These are phyloP conservation scores for Macrocystidia cucumis DNA, from an alignment of 1,284 basidiomycete genomes.

Conservation along the genomic window DNA sequence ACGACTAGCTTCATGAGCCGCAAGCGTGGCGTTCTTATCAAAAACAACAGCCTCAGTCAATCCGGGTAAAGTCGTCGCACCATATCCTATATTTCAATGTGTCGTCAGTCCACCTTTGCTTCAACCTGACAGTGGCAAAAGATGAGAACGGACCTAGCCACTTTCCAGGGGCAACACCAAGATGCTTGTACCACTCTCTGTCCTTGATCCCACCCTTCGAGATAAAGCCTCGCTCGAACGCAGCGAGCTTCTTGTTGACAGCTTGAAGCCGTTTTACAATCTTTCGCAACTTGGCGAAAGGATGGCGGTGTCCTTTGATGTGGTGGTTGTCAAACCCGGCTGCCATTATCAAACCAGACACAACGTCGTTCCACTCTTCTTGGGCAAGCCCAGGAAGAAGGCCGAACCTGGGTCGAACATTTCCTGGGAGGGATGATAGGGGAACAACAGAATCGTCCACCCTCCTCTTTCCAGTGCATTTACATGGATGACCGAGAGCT, in stretches of 20 bases:
- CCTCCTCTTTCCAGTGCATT: not conserved
- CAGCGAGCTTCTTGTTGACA: constrained; percentile 66
- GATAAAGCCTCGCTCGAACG: constrained; percentile 85
- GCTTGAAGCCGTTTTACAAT: constrained; percentile 54
- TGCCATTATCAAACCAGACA: not conserved
- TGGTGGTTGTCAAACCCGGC: constrained; percentile 7
- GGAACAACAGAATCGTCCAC: too few relatives aligned
- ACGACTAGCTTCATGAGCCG: constrained; percentile 59
- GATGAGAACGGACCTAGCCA: constrained; percentile 60
- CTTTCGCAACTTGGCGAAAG: constrained; percentile 42
- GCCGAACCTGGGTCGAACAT: too few relatives aligned
- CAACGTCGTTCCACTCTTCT: not conserved
- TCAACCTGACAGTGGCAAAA: not conserved
- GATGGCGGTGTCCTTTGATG: constrained; percentile 14
- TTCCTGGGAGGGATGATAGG: too few relatives aligned
- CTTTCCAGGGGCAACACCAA: constrained; percentile 86
- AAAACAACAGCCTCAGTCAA: constrained; percentile 75
- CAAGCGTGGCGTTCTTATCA: constrained; percentile 56
- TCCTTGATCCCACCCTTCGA: constrained; percentile 68
- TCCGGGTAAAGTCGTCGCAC: constrained; percentile 80
- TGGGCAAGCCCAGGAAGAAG: too few relatives aligned
- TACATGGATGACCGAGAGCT: not conserved
- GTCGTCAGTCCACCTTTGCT: constrained; percentile 3
- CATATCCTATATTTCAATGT: constrained; percentile 51
- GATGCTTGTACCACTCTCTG: constrained; percentile 78